Base-by-base conservation (phyloP, 73 alveolate genomes). In the Paramecium pentaurelia region DNA sequence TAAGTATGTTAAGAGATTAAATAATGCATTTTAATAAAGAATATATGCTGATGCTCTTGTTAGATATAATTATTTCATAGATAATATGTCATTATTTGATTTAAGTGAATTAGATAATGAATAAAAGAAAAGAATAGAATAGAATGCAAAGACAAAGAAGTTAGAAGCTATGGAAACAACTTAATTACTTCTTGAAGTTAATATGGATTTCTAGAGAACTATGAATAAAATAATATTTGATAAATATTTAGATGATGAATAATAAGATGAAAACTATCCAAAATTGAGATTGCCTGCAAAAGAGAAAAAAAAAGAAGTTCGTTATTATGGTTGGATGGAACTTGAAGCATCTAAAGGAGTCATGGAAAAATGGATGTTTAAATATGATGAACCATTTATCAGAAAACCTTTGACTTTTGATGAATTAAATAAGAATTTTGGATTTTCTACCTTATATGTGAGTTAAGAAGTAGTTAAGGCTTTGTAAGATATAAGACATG, bases 201-300 rank as follows among this genome's bases (percentile, higher is more conserved):
- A 95, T 84, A 45, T 92, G 54, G 99, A 98, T 89, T 98, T 97
- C 86, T 97, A 98, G 22, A 96, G 99, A 88, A 97, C 99, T 3
- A 98, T 98, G 97, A 98, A 98, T 86, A 97, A 96, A 93, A 97
- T 97, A 44, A 98, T 98, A 60, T 96, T 97, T 84, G 99, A 98
- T 90, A 97, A 98, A 92, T 95, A 96, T 86, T 86, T 90, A 86
- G 96, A 92, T 32, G 97, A 94, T 54, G 77, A 77, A 49, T 86
- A 75, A 70, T 92, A 92, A 47, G 97, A 95, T 37, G 94, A 89
- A 71, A 51, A 54, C 25, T 68, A 64, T 30, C 94, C 91, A 14
- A 89, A 89, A 45, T 71, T 89, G 40, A 77, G 94, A 36, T 49
- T 96, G 36, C 98, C 98, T 59, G 95, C 97, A 44, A 64, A 94